Conservation (phyloP, 2,329 filamentous ascomycete species). For the Aspergillus sp. region DNA sequence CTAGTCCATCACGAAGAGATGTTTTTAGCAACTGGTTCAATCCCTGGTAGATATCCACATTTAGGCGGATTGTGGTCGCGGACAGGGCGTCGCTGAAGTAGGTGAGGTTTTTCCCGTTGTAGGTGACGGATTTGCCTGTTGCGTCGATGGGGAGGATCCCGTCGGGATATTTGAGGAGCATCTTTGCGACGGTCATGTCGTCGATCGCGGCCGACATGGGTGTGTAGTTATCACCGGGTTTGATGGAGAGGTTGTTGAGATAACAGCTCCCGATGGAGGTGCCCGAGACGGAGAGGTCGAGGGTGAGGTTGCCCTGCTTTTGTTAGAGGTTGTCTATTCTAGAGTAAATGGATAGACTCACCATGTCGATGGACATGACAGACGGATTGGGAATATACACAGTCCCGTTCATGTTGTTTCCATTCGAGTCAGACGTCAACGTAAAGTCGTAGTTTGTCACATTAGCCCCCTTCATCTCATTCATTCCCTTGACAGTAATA, state of each 20-base stretch:
- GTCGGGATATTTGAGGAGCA: constrained; percentile 36
- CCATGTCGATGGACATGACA: constrained; percentile 51
- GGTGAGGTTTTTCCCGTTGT: constrained; percentile 45
- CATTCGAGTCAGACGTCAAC: constrained; percentile 32
- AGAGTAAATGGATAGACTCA: constrained; percentile 11
- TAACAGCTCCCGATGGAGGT: constrained; percentile 46
- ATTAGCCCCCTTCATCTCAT: constrained; percentile 50
- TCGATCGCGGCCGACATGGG: constrained; percentile 48
- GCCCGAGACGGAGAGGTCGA: constrained; percentile 47
- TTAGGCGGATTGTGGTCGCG: constrained; percentile 24
- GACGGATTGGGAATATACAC: constrained; percentile 58
- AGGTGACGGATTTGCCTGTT: constrained; percentile 44
- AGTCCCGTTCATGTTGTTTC: constrained; percentile 51
- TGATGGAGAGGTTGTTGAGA: constrained; percentile 48
- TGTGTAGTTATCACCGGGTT: constrained; percentile 51
- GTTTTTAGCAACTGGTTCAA: constrained; percentile 8
- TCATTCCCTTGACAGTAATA: constrained; percentile 56
- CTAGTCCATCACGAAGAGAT: no score
- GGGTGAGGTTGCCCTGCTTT: constrained; percentile 49
- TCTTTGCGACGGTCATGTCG: constrained; percentile 29
- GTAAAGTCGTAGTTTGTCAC: constrained; percentile 47
- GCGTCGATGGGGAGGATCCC: constrained; percentile 50
- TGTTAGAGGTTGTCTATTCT: constrained; percentile 2
- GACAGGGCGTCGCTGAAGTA: constrained; percentile 52
- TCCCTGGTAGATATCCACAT: constrained; percentile 39